Base-by-base conservation (phyloP, 1,284 basidiomycete genomes). In the Phaffia rhodozyma region DNA sequence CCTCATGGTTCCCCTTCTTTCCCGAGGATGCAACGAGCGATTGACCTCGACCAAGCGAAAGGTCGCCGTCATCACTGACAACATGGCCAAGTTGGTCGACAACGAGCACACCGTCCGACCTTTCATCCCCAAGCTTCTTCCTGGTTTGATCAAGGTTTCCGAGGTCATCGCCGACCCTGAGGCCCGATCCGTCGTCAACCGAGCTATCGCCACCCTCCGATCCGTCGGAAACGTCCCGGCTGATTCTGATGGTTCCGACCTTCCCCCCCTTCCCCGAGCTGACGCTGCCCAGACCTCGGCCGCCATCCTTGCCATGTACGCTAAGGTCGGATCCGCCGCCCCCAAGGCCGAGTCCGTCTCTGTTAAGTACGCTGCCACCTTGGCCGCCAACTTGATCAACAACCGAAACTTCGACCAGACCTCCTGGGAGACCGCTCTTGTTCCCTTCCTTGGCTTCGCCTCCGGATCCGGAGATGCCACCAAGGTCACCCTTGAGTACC, bases 71-170 rank as follows among this genome's bases (percentile, higher is more conserved):
- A 96, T 97, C 72, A 82, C 89, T 73, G 93, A 97, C 82, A 97
- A 97, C 85, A 97, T 97, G 92, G 78, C 92, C 76, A 97, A 96
- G 82, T 86, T 97, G 73, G 93, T 97, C 76, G 92, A 96, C 80
- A 94, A 91, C 61, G 83, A 89, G 70, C 80, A 90, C 78, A 94
- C 91, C 64, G 91, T 97, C 77, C 87, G 93, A 71, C 93, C 92
- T 68, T 97, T 97, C 87, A 77, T 97, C 70, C 91, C 91, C 73
- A 91, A 91, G 79, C 86, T 97, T 62, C 84, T 97, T 69, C 93
- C 93, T 58, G 89, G 89, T 72, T 83, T 97, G 66, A 83, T 97
- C 82, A 96, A 96, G 84, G 86, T 92, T 70, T 86, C 91, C 80
- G 83, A 83, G 69, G 84, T 86, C 72, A 90, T 96, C 67, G 91